Conservation (phyloP, 2,329 filamentous ascomycete species). For the Passalora sequoiae region DNA sequence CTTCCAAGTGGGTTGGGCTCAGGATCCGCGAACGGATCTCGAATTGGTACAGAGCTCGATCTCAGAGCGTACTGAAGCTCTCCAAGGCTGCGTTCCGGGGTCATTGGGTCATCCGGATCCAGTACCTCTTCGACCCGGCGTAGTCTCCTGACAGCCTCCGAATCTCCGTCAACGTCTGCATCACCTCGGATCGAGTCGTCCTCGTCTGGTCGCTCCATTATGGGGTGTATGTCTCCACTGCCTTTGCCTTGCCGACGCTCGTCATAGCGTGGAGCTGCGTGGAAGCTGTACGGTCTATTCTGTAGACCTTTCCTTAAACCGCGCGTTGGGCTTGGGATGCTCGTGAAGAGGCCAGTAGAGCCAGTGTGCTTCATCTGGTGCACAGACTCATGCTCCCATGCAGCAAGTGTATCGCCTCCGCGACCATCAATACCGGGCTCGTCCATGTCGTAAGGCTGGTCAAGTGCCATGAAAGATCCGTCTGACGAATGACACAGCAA, state of each 20-base stretch:
- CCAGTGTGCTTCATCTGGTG: slow-evolving; percentile 32
- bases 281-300: slow-evolving; percentile 35
- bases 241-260: slow-evolving; percentile 47
- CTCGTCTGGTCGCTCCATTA: slow-evolving; percentile 21
- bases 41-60: slow-evolving; percentile 1
- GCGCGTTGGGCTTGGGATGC: slow-evolving; percentile 46
- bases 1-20: slow-evolving; percentile 36
- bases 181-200: slow-evolving; percentile 13
- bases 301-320: slow-evolving; percentile 41
- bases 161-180: slow-evolving; percentile 3
- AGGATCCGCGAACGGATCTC: slow-evolving; percentile 40
- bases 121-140: slow-evolving; percentile 2
- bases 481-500: slow-evolving; percentile 39
- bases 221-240: slow-evolving; percentile 37
- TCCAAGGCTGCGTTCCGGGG: slow-evolving; percentile 15
- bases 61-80: slow-evolving; percentile 17
- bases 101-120: slow-evolving; percentile 1
- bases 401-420: slow-evolving; percentile 36
- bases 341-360: slow-evolving; percentile 44
- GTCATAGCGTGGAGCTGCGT: slow-evolving; percentile 42
- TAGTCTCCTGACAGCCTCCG: slow-evolving; percentile 7
- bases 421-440: slow-evolving; percentile 33
- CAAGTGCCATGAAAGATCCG: slow-evolving; percentile 39
- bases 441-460: slow-evolving; percentile 42
- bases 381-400: slow-evolving; percentile 27